Percentiles rank a stretch among this genome's conserved stretches.
phyloP scores from a whole-genome alignment of 2,329 filamentous ascomycete genomes.

The Aureobasidium namibiae region DNA sequence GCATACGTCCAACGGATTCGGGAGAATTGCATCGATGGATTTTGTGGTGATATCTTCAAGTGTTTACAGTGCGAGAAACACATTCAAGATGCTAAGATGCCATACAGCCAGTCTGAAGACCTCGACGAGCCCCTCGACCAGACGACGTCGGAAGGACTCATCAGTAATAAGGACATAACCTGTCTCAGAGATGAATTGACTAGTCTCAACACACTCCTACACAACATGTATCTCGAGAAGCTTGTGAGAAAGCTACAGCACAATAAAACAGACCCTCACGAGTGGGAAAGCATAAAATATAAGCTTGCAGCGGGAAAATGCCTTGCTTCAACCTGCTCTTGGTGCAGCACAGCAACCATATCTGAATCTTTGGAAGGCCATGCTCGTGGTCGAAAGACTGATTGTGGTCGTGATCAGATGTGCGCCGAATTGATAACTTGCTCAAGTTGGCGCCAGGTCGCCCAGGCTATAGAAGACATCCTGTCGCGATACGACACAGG shows the following conservation, averaged over 20 bases:
- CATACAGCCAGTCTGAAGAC: not conserved
- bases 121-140: not conserved
- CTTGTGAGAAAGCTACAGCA: not conserved
- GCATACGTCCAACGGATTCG: not conserved
- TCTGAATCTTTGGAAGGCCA: not conserved
- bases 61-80: not conserved
- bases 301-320: not conserved
- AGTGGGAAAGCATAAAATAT: not conserved
- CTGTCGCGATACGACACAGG: not conserved
- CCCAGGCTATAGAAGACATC: not conserved
- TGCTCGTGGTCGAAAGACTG: not conserved
- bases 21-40: not conserved
- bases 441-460: not conserved
- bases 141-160: too few relatives aligned
- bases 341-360: not conserved
- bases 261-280: not conserved
- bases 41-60: not conserved
- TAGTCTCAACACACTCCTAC: not conserved
- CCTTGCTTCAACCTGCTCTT: not conserved
- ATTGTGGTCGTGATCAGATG: not conserved
- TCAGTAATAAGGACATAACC: not conserved
- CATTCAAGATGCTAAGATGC: not conserved
- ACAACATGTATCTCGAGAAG: not conserved
- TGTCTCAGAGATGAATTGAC: not conserved
- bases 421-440: not conserved